phyloP scores from a whole-genome alignment of 1,284 basidiomycete genomes.

The Chondrostereum purpureum region DNA sequence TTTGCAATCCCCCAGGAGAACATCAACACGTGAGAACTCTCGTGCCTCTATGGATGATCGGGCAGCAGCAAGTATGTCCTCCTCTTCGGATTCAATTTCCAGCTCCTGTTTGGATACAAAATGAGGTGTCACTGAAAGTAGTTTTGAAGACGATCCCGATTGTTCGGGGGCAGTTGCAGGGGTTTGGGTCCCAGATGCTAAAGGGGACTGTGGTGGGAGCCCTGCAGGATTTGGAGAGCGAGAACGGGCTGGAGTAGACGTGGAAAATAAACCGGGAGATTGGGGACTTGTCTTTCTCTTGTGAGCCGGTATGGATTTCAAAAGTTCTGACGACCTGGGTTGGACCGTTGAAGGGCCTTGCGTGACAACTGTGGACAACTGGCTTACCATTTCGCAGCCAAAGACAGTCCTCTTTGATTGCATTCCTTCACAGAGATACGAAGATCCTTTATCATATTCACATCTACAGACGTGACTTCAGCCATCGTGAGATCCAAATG shows the following conservation, averaged over 20 bases:
- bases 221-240: conserved; percentile 33
- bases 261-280: conserved; percentile 30
- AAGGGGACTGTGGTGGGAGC: conserved; percentile 30
- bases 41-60: conserved; percentile 73
- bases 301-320: conserved; percentile 50
- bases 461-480: background rate
- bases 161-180: too few species aligned
- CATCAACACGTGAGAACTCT: conserved; percentile 74
- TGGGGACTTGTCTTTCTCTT: conserved; percentile 27
- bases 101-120: conserved; percentile 26
- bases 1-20: conserved; percentile 52
- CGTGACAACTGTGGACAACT: too few species aligned
- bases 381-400: conserved; percentile 4
- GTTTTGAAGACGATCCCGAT: conserved; percentile 19
- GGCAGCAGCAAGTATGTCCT: conserved; percentile 65
- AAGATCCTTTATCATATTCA: background rate
- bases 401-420: background rate
- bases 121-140: conserved; percentile 20
- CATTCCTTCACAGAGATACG: conserved; percentile 1
- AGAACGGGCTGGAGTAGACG: conserved; percentile 46
- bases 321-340: conserved; percentile 72
- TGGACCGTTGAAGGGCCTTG: too few species aligned
- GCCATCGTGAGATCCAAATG: too few species aligned
- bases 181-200: conserved; percentile 20
- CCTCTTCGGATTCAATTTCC: conserved; percentile 55